phyloP scores from a whole-genome alignment of 768 basidiomycete genomes.

The Udeniomyces megalosporus region DNA sequence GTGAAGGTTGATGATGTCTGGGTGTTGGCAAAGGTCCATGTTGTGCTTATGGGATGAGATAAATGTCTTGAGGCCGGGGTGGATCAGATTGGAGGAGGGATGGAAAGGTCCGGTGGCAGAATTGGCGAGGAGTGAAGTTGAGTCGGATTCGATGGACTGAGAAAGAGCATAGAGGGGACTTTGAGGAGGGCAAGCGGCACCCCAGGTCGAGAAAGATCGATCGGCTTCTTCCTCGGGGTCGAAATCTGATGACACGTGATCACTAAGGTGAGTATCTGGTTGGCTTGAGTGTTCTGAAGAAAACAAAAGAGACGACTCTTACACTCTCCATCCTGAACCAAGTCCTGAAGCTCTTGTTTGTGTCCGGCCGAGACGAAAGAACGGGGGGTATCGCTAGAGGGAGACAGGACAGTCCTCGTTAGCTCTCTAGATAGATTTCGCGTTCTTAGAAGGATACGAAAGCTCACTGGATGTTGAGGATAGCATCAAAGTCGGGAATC shows the following conservation, averaged over 20 bases:
- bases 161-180: neutral
- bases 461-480: conserved; percentile 20
- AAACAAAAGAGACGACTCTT: neutral
- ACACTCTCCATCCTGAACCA: conserved; percentile 24
- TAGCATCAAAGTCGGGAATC: conserved; percentile 21
- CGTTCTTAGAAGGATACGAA: too few species aligned
- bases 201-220: conserved; percentile 13
- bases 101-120: neutral
- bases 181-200: conserved; percentile 8
- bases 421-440: too few species aligned
- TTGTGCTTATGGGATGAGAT: conserved; percentile 37
- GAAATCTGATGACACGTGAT: conserved; percentile 12
- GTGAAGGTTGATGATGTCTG: conserved; percentile 32
- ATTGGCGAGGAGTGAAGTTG: neutral
- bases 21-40: conserved; percentile 42
- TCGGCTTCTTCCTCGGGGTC: conserved; percentile 18
- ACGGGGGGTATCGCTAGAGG: conserved; percentile 18
- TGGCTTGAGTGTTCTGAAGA: neutral
- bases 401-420: too few species aligned
- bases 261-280: neutral
- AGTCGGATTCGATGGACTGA: neutral
- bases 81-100: neutral
- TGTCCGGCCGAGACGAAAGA: conserved; percentile 20
- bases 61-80: conserved; percentile 27
- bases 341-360: conserved; percentile 20